Base-by-base conservation (phyloP, 345 rosid species). In the Adansonia digitata region DNA sequence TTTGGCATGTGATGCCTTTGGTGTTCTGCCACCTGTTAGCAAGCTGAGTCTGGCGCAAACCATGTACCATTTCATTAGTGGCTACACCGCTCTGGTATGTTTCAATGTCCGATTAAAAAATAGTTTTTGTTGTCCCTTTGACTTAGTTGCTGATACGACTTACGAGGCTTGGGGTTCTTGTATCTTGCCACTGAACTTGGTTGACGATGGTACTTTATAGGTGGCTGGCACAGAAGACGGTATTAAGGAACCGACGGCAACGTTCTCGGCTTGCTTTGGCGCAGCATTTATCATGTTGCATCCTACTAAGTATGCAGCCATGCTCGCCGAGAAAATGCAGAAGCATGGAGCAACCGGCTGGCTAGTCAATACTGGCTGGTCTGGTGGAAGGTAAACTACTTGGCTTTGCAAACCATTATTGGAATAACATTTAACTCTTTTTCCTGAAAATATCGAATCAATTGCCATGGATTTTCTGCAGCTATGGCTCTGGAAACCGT, bases 21-120 rank as follows among this genome's bases (percentile, higher is more conserved):
- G 99, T 53, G 99, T 92, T 68, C 99, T 95, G 55, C 99, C 99
- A n/a, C 99, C 99, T 2, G 97, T 94, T 81, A 92, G 98, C 98
- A 95, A 92, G 88, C 82, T 95, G 79, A 88, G 56, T 79, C 84
- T 93, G 77, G 93, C 98, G 15, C 98, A 93, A 77, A 89, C 98
- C 79, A 93, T 94, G 98, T 93, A 93, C 86, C 99, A 94, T 80
- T 93, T 94, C 88, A 94, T 93, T 68, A 94, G 98, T 75, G 98
- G 99, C 71, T 94, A 94, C 86, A 95, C 99, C 66, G 99, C 98
- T 80, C 77, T 95, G 89, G 97, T 94, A 88, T 26, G 67, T 56
- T 22, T 61, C 31, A 26, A 12, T 60, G 29, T 5, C 51, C 6
- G 2, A 20, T 35, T 46, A 68, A 20, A n/a, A 64, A 69, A 22